Evolutionary conservation across 768 basidiomycete genomes (phyloP).

Genomic region (Asterophora lycoperdoides): DNA sequence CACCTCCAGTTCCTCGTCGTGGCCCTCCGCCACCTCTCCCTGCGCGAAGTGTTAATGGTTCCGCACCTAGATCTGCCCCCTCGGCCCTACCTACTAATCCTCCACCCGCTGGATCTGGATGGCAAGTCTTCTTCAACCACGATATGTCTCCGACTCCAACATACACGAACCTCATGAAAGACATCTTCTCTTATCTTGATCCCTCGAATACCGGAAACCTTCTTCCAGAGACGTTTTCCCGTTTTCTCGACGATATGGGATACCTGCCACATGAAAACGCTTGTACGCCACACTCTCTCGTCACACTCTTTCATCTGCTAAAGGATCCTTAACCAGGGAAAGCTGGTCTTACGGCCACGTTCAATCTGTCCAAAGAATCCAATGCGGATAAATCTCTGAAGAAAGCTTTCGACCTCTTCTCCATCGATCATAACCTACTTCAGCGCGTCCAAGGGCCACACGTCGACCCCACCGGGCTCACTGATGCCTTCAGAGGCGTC

Average conservation of each 20-base stretch:
- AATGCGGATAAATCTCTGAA: slow-evolving; percentile 12
- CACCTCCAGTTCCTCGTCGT: not conserved
- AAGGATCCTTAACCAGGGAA: slow-evolving; percentile 9
- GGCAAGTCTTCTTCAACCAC: slow-evolving; percentile 13
- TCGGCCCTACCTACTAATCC: not conserved
- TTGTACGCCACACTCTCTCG: slow-evolving; percentile 14
- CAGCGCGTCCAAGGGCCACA: slow-evolving; percentile 9
- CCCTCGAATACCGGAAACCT: slow-evolving; percentile 8
- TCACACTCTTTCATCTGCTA: not conserved
- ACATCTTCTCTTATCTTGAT: slow-evolving; percentile 15
- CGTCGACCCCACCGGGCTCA: slow-evolving; percentile 10
- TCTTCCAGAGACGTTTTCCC: slow-evolving; percentile 11
- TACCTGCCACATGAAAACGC: slow-evolving; percentile 10
- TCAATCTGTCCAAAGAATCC: slow-evolving; percentile 5
- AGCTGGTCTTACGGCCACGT: slow-evolving; percentile 1
- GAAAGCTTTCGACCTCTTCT: slow-evolving; percentile 11
- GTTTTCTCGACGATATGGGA: slow-evolving; percentile 15
- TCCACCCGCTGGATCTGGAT: not conserved
- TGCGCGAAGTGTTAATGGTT: not conserved
- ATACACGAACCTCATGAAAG: slow-evolving; percentile 11
- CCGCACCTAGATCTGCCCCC: not conserved
- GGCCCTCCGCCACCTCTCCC: not conserved
- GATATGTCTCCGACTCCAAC: slow-evolving; percentile 12
- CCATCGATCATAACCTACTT: slow-evolving; percentile 15
- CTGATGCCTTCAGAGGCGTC: not conserved